Evolutionary conservation across 2,329 filamentous ascomycete species (phyloP), one percentile per base, ranked within the genome.

Genomic region (Exophiala aquamarina): DNA sequence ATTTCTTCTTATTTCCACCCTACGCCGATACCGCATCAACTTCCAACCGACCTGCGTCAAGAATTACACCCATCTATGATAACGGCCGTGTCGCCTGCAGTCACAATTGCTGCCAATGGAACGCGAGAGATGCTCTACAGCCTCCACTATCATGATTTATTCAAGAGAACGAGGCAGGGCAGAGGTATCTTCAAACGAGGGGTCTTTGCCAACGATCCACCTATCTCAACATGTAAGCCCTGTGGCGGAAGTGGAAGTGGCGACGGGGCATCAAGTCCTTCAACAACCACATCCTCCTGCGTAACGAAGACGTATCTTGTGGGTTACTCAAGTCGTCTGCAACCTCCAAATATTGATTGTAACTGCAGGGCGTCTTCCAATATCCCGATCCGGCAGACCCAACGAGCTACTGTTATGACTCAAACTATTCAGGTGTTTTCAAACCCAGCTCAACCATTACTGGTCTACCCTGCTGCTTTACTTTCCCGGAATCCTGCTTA

Each of bases 391-490:
- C 47, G 17, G 14, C 23, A 10, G 17, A 45, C 6, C 14, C 44
- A 11, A 35, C 21, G 10, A 18, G 42, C 10, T 49, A 49, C 14
- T 57, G 54, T 41, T 57, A 52, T 34, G 46, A 55, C 35, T 43
- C 46, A n/a, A 47, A 49, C 32, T 55, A 57, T 21, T 47, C 37
- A 17, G 52, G 54, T 9, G 51, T 45, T 4, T 50, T 55, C 18
- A 35, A 46, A 26, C 45, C 48, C 3, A 43, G 28, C 15, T 39
- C 49, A 13, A 23, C 41, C 5, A 39, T 44, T 14, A 48, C 34
- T 35, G 46, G 43, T 20, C 39, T 56, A n/a, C 53, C 55, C 1
- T 58, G 53, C 31, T 58, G 55, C 29, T 51, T 55, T 29, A 52
- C 48, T 7, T 50, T 51, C 19, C 52, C 55, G 2, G 47, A 37